Base-by-base conservation (phyloP, 2,329 filamentous ascomycete genomes). In the Pestalotiopsis fici region DNA sequence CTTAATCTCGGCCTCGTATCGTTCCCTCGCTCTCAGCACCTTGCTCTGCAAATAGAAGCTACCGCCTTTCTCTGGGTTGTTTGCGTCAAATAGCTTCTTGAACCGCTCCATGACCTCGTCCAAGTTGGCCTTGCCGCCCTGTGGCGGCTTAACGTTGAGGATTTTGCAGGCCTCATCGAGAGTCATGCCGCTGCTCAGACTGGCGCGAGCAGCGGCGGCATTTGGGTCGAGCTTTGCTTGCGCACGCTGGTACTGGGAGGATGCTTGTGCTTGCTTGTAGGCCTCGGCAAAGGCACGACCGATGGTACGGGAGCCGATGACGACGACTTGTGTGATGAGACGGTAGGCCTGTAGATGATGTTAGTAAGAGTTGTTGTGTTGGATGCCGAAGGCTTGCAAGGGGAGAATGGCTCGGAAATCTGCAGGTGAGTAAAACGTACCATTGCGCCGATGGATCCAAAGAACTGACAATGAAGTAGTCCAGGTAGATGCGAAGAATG, bases 41-140 rank as follows among this genome's bases (percentile, higher is more conserved):
- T 99, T 99, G 86, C 95, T 98, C 83, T 99, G 96, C 61, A 99
- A 86, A 81, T 99, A 99, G 82, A 99, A 99, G 76, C 94, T 98
- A 65, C 96, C 96, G 43, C 96, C 96, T 77, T 97, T 97, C 81
- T 97, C 87, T 12, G 96, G 95, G 71, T 99, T 93, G 83, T 99
- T 99, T 74, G 89, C 84, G 81, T 99, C 96, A 78, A 98, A 99
- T 60, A 99, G 84, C 71, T 91, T 90, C 88, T 98, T 98, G 86
- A 98, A 99, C 65, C 94, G 88, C 73, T 92, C 90, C 81, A 92
- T 91, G 66, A 97, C 90, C 71, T 91, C 87, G 74, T 95, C 93
- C 78, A 95, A 84, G 78, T 95, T 92, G 68, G 91, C 87, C 78
- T 94, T 87, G 59, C 93, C 94, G 69, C 86, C 88, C 78, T 92